Evolutionary conservation across 176 grass and related monocot species (phyloP).

Genomic region (Eragrostis nindensis): DNA sequence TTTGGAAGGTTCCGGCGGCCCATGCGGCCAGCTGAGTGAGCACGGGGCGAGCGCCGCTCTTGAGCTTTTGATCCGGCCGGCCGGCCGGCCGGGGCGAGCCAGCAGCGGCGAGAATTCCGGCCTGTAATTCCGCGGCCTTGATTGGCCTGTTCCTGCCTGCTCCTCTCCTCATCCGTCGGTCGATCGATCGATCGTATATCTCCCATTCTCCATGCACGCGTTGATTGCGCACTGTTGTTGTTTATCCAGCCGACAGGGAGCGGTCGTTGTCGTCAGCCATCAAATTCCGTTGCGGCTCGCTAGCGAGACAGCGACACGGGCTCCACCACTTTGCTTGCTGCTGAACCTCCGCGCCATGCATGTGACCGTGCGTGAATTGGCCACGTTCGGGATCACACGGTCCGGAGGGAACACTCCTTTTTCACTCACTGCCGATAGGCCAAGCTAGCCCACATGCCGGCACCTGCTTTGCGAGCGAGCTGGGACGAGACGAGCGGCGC

Average conservation of each 20-base stretch:
- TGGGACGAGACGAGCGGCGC: background rate
- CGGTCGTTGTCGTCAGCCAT: background rate
- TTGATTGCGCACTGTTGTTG: background rate
- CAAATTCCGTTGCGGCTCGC: background rate
- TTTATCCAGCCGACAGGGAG: background rate
- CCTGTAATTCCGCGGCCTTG: background rate
- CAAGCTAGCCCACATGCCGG: background rate
- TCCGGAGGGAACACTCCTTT: background rate
- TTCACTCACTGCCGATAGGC: background rate
- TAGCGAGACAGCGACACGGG: background rate
- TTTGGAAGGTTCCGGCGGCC: constrained; percentile 27
- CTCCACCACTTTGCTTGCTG: background rate
- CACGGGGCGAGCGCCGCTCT: background rate
- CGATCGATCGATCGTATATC: background rate
- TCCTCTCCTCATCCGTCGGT: no score
- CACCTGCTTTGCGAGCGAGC: background rate
- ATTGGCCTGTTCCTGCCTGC: background rate
- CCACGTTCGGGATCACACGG: constrained; percentile 35
- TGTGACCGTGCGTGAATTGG: background rate
- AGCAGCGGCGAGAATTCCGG: constrained; percentile 5
- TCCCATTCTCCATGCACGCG: background rate
- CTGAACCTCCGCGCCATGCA: background rate
- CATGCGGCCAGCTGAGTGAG: background rate
- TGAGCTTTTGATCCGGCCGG: no score
- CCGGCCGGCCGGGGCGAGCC: no score